These are phyloP conservation scores for Brassica napus DNA, from an alignment of 345 rosid species.

Conservation along the genomic window Da-Ae NC_063449.1:7254501-7255000, in stretches of 20 bases:
- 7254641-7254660: constrained; percentile 59
- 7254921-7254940: constrained; percentile 3
- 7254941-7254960: neutral
- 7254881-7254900: constrained; percentile 69
- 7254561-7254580: constrained; percentile 48
- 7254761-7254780: constrained; percentile 15
- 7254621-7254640: constrained; percentile 71
- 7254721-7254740: neutral
- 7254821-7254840: constrained; percentile 76
- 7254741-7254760: neutral
- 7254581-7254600: constrained; percentile 67
- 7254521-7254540: constrained; percentile 53
- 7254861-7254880: constrained; percentile 68
- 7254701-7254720: constrained; percentile 12
- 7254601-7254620: constrained; percentile 74
- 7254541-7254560: constrained; percentile 60
- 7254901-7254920: constrained; percentile 4
- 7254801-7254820: constrained; percentile 62
- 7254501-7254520: constrained; percentile 52
- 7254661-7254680: constrained; percentile 62
- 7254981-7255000: constrained; percentile 10
- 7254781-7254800: constrained; percentile 8
- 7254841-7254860: constrained; percentile 63
- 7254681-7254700: constrained; percentile 4
- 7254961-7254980: neutral